Evolutionary conservation across 2,329 filamentous ascomycete species (phyloP).

Genomic region (Colletotrichum eleusines): DNA sequence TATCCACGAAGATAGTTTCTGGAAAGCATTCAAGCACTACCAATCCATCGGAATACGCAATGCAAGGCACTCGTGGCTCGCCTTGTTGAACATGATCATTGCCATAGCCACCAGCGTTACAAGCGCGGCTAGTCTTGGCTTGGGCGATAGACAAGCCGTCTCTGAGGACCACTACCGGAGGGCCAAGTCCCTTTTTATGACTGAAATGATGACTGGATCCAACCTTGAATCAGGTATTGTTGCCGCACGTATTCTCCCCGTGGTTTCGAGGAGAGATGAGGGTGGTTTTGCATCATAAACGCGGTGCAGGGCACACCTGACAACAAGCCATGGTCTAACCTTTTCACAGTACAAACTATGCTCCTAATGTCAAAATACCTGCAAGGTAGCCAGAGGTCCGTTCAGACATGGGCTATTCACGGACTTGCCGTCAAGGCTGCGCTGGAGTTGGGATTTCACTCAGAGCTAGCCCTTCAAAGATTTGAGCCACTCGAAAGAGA

Average conservation of each 20-base stretch:
- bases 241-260: constrained; percentile 36
- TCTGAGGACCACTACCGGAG: constrained; percentile 61
- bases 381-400: constrained; percentile 65
- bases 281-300: neutral
- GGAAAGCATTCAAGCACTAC: constrained; percentile 43
- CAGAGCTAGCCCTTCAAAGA: constrained; percentile 49
- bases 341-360: constrained; percentile 59
- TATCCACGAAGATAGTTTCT: constrained; percentile 46
- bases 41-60: constrained; percentile 45
- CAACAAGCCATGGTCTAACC: neutral
- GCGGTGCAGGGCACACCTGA: neutral
- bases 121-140: constrained; percentile 46
- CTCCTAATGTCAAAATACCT: constrained; percentile 64
- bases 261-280: too few relatives aligned
- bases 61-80: constrained; percentile 62
- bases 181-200: constrained; percentile 57
- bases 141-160: constrained; percentile 52
- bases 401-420: constrained; percentile 66
- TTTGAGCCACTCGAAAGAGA: constrained; percentile 59
- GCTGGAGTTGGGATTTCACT: constrained; percentile 65
- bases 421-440: constrained; percentile 65
- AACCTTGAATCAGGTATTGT: constrained; percentile 58
- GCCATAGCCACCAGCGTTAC: constrained; percentile 58
- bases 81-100: constrained; percentile 62
- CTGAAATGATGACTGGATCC: constrained; percentile 54